Conservation (phyloP, 2,329 filamentous ascomycete genomes). For the Phialophora macrospora region DNA sequence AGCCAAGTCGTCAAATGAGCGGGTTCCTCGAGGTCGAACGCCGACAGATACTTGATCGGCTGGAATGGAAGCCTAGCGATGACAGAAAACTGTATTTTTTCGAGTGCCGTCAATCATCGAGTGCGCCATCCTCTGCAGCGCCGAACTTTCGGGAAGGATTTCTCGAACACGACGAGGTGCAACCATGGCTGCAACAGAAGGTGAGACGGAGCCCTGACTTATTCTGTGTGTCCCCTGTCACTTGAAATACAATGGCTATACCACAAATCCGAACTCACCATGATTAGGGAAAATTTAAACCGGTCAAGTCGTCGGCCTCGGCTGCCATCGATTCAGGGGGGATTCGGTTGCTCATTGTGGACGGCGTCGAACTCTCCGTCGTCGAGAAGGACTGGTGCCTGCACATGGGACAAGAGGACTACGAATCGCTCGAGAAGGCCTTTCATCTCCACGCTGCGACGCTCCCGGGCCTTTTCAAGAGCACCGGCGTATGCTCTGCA, state of each 20-base stretch:
- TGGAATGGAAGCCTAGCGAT: background rate
- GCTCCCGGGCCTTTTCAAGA: background rate
- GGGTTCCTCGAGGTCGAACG: background rate
- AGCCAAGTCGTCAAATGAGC: background rate
- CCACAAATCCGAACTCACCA: background rate
- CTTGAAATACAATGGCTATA: too few relatives aligned
- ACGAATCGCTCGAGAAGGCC: background rate
- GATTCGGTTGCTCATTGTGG: background rate
- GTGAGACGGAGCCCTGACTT: background rate
- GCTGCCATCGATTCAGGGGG: background rate
- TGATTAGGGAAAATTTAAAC: background rate
- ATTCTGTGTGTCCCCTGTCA: too few relatives aligned
- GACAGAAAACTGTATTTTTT: background rate
- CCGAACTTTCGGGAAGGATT: background rate
- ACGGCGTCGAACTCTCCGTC: background rate
- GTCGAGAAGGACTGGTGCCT: background rate
- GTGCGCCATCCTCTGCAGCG: background rate
- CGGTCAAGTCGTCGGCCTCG: background rate
- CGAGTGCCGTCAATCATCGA: background rate
- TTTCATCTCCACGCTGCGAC: background rate
- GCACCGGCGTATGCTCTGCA: background rate
- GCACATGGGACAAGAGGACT: background rate
- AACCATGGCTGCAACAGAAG: background rate
- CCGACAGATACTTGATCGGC: background rate
- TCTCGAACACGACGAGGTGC: constrained; percentile 5